Conservation (phyloP, 495 filamentous ascomycete genomes). For the Durotheca rogersii region DNA sequence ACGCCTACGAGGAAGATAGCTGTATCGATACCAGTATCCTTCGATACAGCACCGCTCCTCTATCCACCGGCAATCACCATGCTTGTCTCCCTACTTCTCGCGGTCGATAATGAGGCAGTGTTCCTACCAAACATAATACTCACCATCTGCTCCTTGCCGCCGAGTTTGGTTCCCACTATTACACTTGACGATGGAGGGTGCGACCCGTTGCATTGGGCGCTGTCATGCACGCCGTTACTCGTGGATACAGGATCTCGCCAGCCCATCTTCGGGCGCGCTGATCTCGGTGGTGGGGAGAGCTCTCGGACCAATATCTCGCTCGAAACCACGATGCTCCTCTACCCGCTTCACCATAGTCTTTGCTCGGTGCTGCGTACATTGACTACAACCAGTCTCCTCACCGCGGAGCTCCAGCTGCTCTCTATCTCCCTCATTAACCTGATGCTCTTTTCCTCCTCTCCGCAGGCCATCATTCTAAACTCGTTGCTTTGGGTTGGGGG, state of each 20-base stretch:
- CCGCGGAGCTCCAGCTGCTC: conserved; percentile 84
- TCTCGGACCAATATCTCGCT: conserved; percentile 39
- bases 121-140: conserved; percentile 80
- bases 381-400: conserved; percentile 81
- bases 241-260: conserved; percentile 14
- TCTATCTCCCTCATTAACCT: conserved; percentile 82
- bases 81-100: conserved; percentile 75
- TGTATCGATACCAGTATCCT: conserved; percentile 63
- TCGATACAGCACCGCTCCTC: conserved; percentile 88
- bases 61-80: conserved; percentile 80
- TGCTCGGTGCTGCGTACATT: conserved; percentile 71
- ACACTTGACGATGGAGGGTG: conserved; percentile 28
- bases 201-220: conserved; percentile 69
- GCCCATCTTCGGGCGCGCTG: not conserved
- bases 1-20: conserved; percentile 41
- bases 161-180: conserved; percentile 64
- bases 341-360: conserved; percentile 83
- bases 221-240: conserved; percentile 64
- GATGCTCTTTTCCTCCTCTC: conserved; percentile 72
- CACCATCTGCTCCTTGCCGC: conserved; percentile 74
- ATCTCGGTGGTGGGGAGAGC: not conserved
- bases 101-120: conserved; percentile 52
- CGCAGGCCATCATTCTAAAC: conserved; percentile 81
- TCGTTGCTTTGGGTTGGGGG: conserved; percentile 87
- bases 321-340: conserved; percentile 69